Conservation (phyloP, 1,284 basidiomycete genomes). For the Moniliophthora roreri region DNA sequence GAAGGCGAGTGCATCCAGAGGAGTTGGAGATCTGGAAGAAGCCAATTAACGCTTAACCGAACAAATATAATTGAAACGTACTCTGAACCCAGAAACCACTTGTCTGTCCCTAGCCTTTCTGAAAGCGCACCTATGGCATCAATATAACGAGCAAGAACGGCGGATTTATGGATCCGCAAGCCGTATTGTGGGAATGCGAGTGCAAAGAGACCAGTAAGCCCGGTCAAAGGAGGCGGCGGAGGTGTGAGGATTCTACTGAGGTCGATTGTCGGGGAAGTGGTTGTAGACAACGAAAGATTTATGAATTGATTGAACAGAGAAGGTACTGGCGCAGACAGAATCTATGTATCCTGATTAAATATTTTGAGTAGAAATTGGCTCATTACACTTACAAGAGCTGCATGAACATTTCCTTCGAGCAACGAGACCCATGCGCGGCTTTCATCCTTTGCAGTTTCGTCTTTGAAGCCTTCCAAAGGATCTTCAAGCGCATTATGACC, state of each 20-base stretch:
- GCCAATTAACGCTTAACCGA: constrained; percentile 2
- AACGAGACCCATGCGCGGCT: constrained; percentile 78
- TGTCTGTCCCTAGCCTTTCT: constrained; percentile 68
- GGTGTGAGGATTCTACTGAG: constrained; percentile 52
- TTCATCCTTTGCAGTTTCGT: constrained; percentile 61
- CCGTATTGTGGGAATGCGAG: constrained; percentile 41
- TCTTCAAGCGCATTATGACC: constrained; percentile 39
- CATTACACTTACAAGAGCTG: constrained; percentile 57
- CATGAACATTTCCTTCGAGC: constrained; percentile 72
- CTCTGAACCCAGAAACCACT: constrained; percentile 78
- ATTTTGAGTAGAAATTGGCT: constrained; percentile 1
- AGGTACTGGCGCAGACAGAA: constrained; percentile 33
- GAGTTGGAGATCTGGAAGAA: constrained; percentile 58
- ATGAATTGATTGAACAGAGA: constrained; percentile 39
- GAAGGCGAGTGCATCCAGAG: constrained; percentile 75
- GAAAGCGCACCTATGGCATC: constrained; percentile 72
- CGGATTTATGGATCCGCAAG: constrained; percentile 1
- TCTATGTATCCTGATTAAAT: neutral
- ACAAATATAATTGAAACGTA: constrained; percentile 35
- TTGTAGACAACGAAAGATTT: constrained; percentile 28
- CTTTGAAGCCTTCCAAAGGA: constrained; percentile 63
- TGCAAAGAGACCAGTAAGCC: constrained; percentile 60
- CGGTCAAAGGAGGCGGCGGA: constrained; percentile 68
- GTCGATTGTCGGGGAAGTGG: constrained; percentile 26
- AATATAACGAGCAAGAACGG: constrained; percentile 56